phyloP scores from a whole-genome alignment of 23 red algal genomes.

The Gracilaria vermiculophylla region DNA sequence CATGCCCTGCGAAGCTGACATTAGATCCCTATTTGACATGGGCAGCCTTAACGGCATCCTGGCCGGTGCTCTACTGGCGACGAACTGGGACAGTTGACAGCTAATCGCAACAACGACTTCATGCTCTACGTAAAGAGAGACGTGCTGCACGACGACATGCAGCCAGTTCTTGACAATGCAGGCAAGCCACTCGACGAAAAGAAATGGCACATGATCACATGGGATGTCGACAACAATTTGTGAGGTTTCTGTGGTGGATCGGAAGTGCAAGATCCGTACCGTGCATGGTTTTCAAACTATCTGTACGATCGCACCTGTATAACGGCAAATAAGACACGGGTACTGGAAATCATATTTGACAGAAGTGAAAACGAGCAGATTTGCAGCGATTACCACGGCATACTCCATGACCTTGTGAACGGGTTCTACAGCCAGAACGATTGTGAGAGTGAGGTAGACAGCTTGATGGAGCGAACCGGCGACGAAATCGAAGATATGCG shows the following conservation, averaged over 20 bases:
- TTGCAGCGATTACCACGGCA: background rate
- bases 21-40: constrained; percentile 11
- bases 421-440: constrained; percentile 3
- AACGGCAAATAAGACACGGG: background rate
- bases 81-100: constrained; percentile 51
- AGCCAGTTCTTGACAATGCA: background rate
- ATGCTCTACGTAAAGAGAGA: constrained; percentile 29
- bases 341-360: constrained; percentile 20
- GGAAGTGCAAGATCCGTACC: constrained; percentile 25
- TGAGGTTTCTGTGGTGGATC: background rate
- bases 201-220: constrained; percentile 56
- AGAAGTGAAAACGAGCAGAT: constrained; percentile 13
- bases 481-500: constrained; percentile 38
- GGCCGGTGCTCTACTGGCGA: constrained; percentile 17
- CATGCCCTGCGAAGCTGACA: background rate
- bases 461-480: background rate
- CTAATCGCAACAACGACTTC: constrained; percentile 57
- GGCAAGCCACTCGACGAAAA: constrained; percentile 5
- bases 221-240: constrained; percentile 42
- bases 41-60: constrained; percentile 41
- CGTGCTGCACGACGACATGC: constrained; percentile 8
- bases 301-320: constrained; percentile 26
- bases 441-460: constrained; percentile 33
- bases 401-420: background rate
- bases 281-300: constrained; percentile 35